Evolutionary conservation across 2,329 filamentous ascomycete genomes (phyloP), one percentile per base, ranked within the genome.

Genomic region (Ceratocystis ficicola): DNA sequence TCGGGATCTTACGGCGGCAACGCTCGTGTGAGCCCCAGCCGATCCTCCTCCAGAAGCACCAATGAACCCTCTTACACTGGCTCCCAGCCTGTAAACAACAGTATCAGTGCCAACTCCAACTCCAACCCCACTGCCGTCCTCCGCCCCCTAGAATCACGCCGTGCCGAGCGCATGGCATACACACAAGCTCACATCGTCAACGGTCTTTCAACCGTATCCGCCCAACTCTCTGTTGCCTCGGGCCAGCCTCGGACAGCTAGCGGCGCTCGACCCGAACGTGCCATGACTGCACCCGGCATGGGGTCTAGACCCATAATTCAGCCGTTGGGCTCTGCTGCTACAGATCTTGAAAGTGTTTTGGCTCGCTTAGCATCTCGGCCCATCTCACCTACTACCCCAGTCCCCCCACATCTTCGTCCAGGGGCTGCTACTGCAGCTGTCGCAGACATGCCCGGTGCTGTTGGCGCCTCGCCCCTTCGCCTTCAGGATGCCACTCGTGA

Each of bases 371-470:
- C 59, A 17, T 67, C 66, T 28, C 66, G 64, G n/a, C 66, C 66
- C 7, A 63, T 65, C 2, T 67, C 66, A 7, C 66, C 66, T 2
- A 68, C 66, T 22, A 66, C 66, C 10, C 64, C 66, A 17, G 46
- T 65, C 22, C 66, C 64, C 15, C 64, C 66, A 10, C 73, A 74
- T 67, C 78, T 78, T 44, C 65, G 65, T 17, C 80, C 65, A 77
- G 80, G 94, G 7, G 89, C 92, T 66, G 96, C 91, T 12, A 91
- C 91, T 0, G 94, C 90, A 5, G 95, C 91, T 0, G 91, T 91
- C 15, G 81, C 88, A 57, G 78, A 78, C 15, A 76, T 77, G 68
- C 82, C 74, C 69, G 78, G 76, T 25, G 30, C 46, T 30, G 30
- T 28, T 12, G 41, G 25, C 20, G 46, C 25, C 22, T 32, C 48